These are phyloP conservation scores for Phytophthora sojae DNA, from an alignment of 352 stramenopile species.

Conservation along the genomic window DNA sequence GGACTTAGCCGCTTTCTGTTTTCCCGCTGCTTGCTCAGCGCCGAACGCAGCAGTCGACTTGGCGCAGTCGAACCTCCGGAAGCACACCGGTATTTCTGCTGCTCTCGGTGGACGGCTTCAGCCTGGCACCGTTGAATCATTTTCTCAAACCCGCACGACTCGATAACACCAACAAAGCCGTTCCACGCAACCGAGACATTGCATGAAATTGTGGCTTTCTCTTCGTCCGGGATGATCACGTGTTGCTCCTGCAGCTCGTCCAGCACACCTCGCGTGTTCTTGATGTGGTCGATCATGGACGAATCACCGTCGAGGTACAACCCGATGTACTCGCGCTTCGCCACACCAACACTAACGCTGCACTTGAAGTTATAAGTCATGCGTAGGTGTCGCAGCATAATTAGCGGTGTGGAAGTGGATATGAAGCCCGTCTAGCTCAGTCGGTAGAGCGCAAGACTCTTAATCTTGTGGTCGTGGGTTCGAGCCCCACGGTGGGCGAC, in stretches of 20 bases:
- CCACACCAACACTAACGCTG: neutral
- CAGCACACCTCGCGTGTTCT: slow-evolving; percentile 14
- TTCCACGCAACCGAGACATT: slow-evolving; percentile 15
- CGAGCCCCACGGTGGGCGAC: no score
- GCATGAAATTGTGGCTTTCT: slow-evolving; percentile 18
- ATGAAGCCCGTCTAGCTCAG: no score
- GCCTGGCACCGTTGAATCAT: slow-evolving; percentile 16
- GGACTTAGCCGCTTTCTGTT: neutral
- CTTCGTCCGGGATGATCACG: slow-evolving; percentile 6
- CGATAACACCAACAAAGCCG: slow-evolving; percentile 11
- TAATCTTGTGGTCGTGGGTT: no score
- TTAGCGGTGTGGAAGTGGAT: no score
- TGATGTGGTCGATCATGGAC: slow-evolving; percentile 16
- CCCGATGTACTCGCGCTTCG: slow-evolving; percentile 7
- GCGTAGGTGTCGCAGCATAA: neutral
- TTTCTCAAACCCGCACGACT: slow-evolving; percentile 2
- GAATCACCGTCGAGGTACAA: slow-evolving; percentile 5
- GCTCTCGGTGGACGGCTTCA: slow-evolving; percentile 8
- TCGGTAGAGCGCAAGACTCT: no score
- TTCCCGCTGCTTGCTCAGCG: neutral
- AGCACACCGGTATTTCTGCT: slow-evolving; percentile 7
- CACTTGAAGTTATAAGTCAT: neutral
- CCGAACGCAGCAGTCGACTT: neutral
- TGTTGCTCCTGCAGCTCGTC: slow-evolving; percentile 17
- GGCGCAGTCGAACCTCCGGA: neutral